Conservation (phyloP, 306 rosid genomes). For the Cotoneaster glaucophyllus region DNA sequence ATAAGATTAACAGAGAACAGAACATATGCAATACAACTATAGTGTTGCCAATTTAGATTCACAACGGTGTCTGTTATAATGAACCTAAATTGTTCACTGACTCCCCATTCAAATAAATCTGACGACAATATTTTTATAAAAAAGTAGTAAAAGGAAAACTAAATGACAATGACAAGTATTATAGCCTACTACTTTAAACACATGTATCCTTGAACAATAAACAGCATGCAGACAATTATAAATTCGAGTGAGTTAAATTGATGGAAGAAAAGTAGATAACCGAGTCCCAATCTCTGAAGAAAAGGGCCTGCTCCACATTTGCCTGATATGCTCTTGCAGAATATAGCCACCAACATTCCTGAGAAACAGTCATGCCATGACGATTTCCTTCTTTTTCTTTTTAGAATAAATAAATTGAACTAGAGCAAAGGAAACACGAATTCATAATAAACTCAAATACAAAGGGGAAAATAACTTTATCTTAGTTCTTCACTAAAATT, state of each 20-base stretch:
- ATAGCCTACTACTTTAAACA: background rate
- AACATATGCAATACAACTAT: background rate
- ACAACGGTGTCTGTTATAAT: background rate
- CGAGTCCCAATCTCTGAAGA: conserved; percentile 78
- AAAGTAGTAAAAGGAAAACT: background rate
- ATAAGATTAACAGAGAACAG: background rate
- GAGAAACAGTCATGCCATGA: conserved; percentile 14
- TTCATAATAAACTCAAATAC: background rate
- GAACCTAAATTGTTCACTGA: background rate
- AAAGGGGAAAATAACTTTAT: background rate
- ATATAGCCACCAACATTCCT: conserved; percentile 34
- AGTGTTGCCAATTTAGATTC: background rate
- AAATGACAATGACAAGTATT: background rate
- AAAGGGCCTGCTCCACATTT: conserved; percentile 50
- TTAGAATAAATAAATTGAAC: background rate
- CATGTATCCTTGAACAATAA: background rate
- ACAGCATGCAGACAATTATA: background rate
- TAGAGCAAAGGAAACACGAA: background rate
- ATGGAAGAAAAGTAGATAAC: conserved; percentile 13
- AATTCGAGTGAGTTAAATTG: background rate
- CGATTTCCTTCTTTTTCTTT: background rate
- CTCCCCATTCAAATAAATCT: background rate
- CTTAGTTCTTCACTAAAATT: background rate
- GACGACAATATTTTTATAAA: background rate
- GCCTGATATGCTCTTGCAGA: conserved; percentile 29